Evolutionary conservation across 345 rosid genomes (phyloP), one percentile per base, ranked within the genome.

Genomic region (Abelmoschus esculentus): DNA sequence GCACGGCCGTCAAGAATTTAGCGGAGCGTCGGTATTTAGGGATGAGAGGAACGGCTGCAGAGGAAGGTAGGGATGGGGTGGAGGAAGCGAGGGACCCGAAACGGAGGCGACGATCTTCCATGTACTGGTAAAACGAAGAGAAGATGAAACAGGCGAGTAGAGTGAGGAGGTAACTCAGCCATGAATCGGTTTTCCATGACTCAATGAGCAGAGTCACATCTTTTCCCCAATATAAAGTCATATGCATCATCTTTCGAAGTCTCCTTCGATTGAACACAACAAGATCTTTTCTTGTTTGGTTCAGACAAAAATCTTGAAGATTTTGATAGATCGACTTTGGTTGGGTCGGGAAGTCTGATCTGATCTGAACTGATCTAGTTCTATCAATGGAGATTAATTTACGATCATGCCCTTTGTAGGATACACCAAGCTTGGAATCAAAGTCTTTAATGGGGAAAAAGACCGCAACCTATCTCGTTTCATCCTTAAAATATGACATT

Each of bases 151-250:
- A 93, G n/a, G 86, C 89, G 73, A 83, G 61, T 46, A 46, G 47
- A 42, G 98, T 76, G 78, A 90, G 80, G 50, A 82, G 52, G 90
- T 90, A 89, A 62, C 72, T 70, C 11, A 72, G 74, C 88, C 88
- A 87, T 42, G 93, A 83, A 55, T 83, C 79, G 13, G 98, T 90
- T 66, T 60, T 76, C 96, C 98, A 90, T 50, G 77, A 82, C 76
- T 77, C 83, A 78, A 92, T 62, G 61, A 92, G 85, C 71, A 92
- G 76, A 8, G 91, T 89, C 1, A 91, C 96, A 61, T 83, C 58
- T 63, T 75, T 76, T 54, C 93, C 78, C 98, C 98, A 90, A 78
- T 90, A 92, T 15, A 92, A 75, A 59, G 97, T 92, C 98, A 87
- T 92, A 88, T 89, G 98, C 96, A 90, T 92, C 98, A 92, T 92